phyloP scores from a whole-genome alignment of 768 basidiomycete genomes.

The Chalciporus sphaerocephalus region DNA sequence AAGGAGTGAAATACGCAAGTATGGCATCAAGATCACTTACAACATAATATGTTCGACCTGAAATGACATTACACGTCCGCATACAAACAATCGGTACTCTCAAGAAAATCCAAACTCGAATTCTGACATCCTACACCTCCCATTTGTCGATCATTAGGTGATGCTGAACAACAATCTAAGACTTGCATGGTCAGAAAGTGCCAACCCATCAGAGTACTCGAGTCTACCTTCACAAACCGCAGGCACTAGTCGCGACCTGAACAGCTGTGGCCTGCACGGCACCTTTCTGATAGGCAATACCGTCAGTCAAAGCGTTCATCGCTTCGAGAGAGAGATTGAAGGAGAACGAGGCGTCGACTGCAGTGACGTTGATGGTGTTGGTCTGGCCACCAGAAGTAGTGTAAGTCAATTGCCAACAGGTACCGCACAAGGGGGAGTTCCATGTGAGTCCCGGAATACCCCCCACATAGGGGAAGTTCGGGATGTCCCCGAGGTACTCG shows the following conservation, averaged over 20 bases:
- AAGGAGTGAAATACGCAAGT: too few species aligned
- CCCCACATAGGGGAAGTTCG: constrained; percentile 32
- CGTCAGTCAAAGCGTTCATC: constrained; percentile 35
- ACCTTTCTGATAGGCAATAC: constrained; percentile 42
- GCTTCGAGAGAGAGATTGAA: constrained; percentile 37
- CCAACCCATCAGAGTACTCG: neutral
- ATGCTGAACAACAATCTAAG: neutral
- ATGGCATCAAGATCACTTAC: too few species aligned
- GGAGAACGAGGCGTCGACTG: constrained; percentile 45
- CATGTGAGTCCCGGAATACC: constrained; percentile 28
- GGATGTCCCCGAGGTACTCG: constrained; percentile 31
- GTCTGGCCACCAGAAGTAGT: constrained; percentile 28
- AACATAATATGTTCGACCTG: too few species aligned
- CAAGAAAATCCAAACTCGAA: neutral
- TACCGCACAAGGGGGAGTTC: constrained; percentile 52
- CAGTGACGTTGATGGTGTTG: constrained; percentile 44
- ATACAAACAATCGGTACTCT: neutral
- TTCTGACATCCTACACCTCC: neutral
- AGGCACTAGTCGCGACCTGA: constrained; percentile 42
- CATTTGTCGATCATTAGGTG: neutral
- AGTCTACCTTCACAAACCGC: constrained; percentile 39
- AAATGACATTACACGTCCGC: neutral
- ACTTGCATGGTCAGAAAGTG: neutral
- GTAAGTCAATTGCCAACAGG: constrained; percentile 58
- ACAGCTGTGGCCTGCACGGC: constrained; percentile 41